Percentiles rank a stretch among this genome's conserved stretches.
These are phyloP conservation scores for Eucalyptus erythrocorys DNA, from an alignment of 345 rosid genomes.

Conservation along the genomic window DNA sequence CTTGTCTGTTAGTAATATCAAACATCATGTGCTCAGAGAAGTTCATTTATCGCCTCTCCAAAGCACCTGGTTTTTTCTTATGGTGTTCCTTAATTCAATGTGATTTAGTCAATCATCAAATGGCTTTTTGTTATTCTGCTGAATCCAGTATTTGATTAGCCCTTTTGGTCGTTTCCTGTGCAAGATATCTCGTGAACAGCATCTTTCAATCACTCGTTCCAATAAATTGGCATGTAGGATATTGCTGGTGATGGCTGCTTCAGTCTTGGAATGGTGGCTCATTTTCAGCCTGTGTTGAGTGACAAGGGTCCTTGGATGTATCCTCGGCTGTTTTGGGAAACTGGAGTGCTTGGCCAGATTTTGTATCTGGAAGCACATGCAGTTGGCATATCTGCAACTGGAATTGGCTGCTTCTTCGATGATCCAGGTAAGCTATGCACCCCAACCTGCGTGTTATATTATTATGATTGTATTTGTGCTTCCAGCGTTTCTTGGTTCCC, in stretches of 20 bases:
- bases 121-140: not conserved
- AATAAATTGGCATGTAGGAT: conserved; percentile 25
- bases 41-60: not conserved
- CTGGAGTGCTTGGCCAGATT: conserved; percentile 84
- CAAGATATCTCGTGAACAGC: not conserved
- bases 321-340: conserved; percentile 86
- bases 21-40: not conserved
- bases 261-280: conserved; percentile 88
- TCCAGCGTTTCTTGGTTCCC: not conserved
- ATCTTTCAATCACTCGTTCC: not conserved
- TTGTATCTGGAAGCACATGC: conserved; percentile 92
- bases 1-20: not conserved
- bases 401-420: conserved; percentile 89
- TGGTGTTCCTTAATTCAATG: not conserved
- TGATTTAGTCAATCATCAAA: not conserved
- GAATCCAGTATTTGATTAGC: not conserved
- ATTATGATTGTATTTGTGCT: not conserved
- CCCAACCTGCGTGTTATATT: not conserved
- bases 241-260: conserved; percentile 92
- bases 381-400: conserved; percentile 81
- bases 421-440: conserved; percentile 46
- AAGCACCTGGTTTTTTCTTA: not conserved
- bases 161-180: not conserved
- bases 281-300: conserved; percentile 42
- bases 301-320: conserved; percentile 75